Conservation (phyloP, 2,329 filamentous ascomycete species). For the Calonectria honghensis region DNA sequence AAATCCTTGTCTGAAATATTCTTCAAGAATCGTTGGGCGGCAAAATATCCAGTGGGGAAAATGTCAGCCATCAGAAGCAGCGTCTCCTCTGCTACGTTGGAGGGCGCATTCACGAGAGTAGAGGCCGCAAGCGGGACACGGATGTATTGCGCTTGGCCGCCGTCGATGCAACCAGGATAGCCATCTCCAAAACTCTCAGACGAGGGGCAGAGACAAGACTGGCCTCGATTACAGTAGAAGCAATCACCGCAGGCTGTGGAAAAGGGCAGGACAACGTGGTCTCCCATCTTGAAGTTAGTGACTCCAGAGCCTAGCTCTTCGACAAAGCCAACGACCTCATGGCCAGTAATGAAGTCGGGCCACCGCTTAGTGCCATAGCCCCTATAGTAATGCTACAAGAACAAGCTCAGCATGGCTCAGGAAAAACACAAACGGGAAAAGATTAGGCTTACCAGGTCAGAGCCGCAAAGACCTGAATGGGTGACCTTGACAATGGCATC, state of each 20-base stretch:
- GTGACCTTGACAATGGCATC: background rate
- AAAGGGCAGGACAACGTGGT: constrained; percentile 28
- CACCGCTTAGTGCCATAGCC: constrained; percentile 29
- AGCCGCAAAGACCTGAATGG: background rate
- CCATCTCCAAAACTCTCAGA: constrained; percentile 25
- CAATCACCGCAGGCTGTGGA: constrained; percentile 13
- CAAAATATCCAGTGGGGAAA: constrained; percentile 38
- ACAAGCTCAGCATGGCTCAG: background rate
- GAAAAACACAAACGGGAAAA: background rate
- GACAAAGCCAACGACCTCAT: constrained; percentile 33
- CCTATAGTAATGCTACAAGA: constrained; percentile 27
- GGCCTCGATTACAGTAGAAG: constrained; percentile 20
- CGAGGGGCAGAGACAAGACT: constrained; percentile 1
- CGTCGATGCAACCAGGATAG: constrained; percentile 21
- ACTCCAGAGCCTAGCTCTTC: constrained; percentile 18
- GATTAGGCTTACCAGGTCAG: background rate
- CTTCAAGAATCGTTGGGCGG: constrained; percentile 26
- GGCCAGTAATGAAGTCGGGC: constrained; percentile 31
- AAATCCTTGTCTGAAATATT: background rate
- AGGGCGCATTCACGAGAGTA: constrained; percentile 3
- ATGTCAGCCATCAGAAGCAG: constrained; percentile 38
- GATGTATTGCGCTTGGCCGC: constrained; percentile 36
- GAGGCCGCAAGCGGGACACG: constrained; percentile 28
- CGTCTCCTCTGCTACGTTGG: constrained; percentile 17
- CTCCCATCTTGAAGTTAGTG: constrained; percentile 15